Conservation (phyloP, 768 basidiomycete genomes). For the Boletus insuetus region DNA sequence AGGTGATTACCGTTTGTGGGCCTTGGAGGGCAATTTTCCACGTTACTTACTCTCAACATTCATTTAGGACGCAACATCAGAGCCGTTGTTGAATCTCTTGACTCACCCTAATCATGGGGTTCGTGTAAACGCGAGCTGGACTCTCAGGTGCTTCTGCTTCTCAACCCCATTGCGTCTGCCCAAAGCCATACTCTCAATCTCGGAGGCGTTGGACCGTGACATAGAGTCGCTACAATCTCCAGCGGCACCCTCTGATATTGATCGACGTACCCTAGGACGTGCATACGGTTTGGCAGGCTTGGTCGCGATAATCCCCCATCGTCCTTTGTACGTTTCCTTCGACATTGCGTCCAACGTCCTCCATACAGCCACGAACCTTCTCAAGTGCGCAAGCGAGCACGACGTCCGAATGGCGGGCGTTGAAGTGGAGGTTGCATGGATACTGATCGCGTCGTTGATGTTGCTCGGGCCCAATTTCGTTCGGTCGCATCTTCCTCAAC, state of each 20-base stretch:
- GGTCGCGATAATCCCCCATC: constrained; percentile 79
- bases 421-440: constrained; percentile 95
- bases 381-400: constrained; percentile 91
- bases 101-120: constrained; percentile 85
- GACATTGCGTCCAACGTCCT: constrained; percentile 89
- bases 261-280: constrained; percentile 75
- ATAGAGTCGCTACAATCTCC: constrained; percentile 71
- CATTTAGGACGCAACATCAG: constrained; percentile 74
- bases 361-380: constrained; percentile 84
- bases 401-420: constrained; percentile 76
- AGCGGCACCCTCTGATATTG: constrained; percentile 66
- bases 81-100: constrained; percentile 81
- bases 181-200: constrained; percentile 69
- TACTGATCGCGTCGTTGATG: constrained; percentile 85
- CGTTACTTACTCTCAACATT: not conserved
- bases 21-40: not conserved
- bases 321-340: constrained; percentile 92
- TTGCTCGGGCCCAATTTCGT: constrained; percentile 92
- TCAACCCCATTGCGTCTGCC: constrained; percentile 85
- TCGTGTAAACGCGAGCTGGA: constrained; percentile 84
- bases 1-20: constrained; percentile 42
- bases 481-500: constrained; percentile 86
- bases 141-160: constrained; percentile 86
- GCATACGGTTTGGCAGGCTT: constrained; percentile 88
- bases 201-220: constrained; percentile 84